Conservation (phyloP, 2,329 filamentous ascomycete species). For the Cercospora zeae-maydis region DNA sequence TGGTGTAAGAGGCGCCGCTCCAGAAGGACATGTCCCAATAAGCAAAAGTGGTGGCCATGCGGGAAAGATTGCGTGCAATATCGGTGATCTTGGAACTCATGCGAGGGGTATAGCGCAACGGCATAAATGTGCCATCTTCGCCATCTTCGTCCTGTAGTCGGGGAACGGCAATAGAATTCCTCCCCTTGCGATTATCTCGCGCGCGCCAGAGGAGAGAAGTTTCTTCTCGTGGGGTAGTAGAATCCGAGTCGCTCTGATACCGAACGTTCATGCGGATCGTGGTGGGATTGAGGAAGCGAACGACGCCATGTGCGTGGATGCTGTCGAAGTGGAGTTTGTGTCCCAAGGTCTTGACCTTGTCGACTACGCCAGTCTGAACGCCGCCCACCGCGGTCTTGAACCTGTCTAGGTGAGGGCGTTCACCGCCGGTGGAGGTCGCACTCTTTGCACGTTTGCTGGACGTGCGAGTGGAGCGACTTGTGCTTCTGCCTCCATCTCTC, state of each 20-base stretch:
- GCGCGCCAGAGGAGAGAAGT: constrained; percentile 26
- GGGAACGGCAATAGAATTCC: constrained; percentile 26
- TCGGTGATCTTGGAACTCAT: constrained; percentile 13
- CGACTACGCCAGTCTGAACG: constrained; percentile 15
- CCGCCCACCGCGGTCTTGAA: constrained; percentile 17
- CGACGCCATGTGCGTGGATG: constrained; percentile 18
- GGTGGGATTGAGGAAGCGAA: constrained; percentile 20
- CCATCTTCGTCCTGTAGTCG: constrained; percentile 7
- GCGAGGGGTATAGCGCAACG: constrained; percentile 17
- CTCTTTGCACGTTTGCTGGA: constrained; percentile 1
- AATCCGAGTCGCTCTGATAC: constrained; percentile 13
- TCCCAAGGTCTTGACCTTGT: constrained; percentile 14
- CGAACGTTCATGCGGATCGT: constrained; percentile 20
- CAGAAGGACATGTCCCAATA: constrained; percentile 35
- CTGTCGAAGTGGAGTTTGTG: constrained; percentile 16
- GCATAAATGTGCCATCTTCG: constrained; percentile 11
- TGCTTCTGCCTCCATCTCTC: not conserved
- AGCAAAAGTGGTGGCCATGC: constrained; percentile 30
- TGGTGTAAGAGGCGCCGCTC: constrained; percentile 29
- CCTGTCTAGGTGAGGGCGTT: constrained; percentile 15
- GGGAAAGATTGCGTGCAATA: constrained; percentile 15
- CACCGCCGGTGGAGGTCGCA: not conserved
- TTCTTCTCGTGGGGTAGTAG: constrained; percentile 10
- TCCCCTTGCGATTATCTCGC: constrained; percentile 28
- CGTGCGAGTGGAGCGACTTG: not conserved